Percentiles rank a stretch among this genome's conserved stretches.
phyloP scores from a whole-genome alignment of 352 stramenopile genomes.

The Globisporangium perplexum region DNA sequence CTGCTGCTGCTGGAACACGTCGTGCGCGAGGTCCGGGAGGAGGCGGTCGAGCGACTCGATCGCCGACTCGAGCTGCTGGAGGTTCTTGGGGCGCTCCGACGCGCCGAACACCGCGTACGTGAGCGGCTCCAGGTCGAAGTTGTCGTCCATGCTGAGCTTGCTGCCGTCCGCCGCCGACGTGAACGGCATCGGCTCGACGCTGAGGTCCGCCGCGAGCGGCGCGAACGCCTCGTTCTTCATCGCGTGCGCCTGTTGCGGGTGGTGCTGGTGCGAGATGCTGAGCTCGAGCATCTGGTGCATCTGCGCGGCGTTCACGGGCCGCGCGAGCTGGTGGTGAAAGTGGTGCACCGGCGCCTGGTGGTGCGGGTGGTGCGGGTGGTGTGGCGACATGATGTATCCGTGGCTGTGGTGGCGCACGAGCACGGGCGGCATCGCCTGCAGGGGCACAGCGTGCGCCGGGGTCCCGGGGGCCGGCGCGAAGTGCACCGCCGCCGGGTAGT shows the following conservation, averaged over 20 bases:
- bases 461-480: conserved; percentile 11
- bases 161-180: conserved; percentile 12
- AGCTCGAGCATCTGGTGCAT: conserved; percentile 58
- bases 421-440: conserved; percentile 33
- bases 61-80: conserved; percentile 64
- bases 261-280: conserved; percentile 47
- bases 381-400: conserved; percentile 41
- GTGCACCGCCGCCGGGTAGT: conserved; percentile 16
- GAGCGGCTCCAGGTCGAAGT: conserved; percentile 51
- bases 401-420: conserved; percentile 65
- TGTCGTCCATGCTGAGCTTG: conserved; percentile 45
- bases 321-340: conserved; percentile 23
- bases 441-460: conserved; percentile 15
- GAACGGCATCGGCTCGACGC: conserved; percentile 70
- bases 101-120: conserved; percentile 51
- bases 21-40: conserved; percentile 56
- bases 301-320: conserved; percentile 36
- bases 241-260: conserved; percentile 24
- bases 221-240: conserved; percentile 26
- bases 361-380: too few relatives aligned
- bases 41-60: conserved; percentile 73
- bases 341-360: conserved; percentile 15
- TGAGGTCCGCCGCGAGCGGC: conserved; percentile 23
- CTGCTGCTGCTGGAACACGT: conserved; percentile 37
- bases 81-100: conserved; percentile 31